Evolutionary conservation across 23 red algal genomes (phyloP), one percentile per base, ranked within the genome.

Genomic region (Gracilaria vermiculophylla): DNA sequence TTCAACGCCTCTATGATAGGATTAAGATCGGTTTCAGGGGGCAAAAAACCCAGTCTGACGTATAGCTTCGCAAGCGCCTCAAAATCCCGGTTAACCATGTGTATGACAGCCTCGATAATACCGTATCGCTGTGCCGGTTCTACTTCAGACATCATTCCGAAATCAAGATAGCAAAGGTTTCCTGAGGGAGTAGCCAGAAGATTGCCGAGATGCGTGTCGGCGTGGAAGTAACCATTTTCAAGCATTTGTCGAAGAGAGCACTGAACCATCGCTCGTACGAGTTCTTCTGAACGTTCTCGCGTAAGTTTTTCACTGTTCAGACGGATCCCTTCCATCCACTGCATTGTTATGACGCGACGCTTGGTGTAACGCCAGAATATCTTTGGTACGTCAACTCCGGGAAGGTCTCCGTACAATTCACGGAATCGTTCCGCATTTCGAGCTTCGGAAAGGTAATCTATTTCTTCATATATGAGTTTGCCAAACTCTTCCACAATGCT

Each of bases 381-480:
- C 20, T 64, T 89, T 32, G 97, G 97, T 9, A 95, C 92, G 75
- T 82, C 76, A 42, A 99, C 88, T 48, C 92, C 79, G 11, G 86
- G 84, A 40, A 99, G 54, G 56, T 88, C 82, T 32, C 93, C 93
- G 31, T 95, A 99, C 61, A 99, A 77, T 32, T 92, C 90, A 11
- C 62, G 23, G 81, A 99, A 99, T 31, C 97, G 44, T 71, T 95
- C 93, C 0, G 92, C 97, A 64, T 99, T 99, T 14, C 89, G 52
- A 19, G 92, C 97, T 58, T 99, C 97, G 7, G 87, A 92, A 44
- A 99, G 66, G 54, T 99, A 99, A 50, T 99, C 97, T 77, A 99
- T 99, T 83, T 99, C 97, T 45, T 99, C 97, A 51, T 95, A 99
- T 60, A 99, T 99, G 25, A 99, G 90, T 91, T 99, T 99, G 19